These are phyloP conservation scores for Arabis hirsuta DNA, from an alignment of 345 rosid species.

Conservation along the genomic window DNA sequence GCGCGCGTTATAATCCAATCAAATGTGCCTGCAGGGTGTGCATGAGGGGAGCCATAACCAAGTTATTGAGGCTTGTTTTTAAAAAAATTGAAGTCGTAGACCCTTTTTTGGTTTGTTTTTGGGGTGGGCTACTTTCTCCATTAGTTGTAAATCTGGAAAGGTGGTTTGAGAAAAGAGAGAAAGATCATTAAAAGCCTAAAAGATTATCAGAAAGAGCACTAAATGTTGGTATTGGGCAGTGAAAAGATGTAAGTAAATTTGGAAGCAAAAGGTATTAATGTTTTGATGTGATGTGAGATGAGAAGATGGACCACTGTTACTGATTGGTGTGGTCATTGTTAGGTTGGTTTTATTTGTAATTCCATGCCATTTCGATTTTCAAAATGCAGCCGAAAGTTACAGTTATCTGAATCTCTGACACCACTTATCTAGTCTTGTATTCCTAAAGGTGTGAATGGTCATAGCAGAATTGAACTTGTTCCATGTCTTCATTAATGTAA, in stretches of 20 bases:
- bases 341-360: conserved; percentile 27
- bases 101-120: conserved; percentile 16
- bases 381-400: conserved; percentile 9
- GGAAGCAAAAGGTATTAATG: conserved; percentile 39
- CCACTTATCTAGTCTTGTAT: neutral
- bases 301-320: conserved; percentile 39
- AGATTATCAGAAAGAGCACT: conserved; percentile 29
- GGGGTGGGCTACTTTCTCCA: conserved; percentile 36
- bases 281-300: conserved; percentile 34
- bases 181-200: conserved; percentile 36
- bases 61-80: neutral
- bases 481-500: neutral
- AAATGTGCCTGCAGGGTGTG: conserved; percentile 53
- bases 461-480: neutral
- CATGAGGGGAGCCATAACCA: conserved; percentile 29
- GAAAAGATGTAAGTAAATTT: conserved; percentile 32
- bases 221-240: conserved; percentile 25
- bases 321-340: conserved; percentile 39
- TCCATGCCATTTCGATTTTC: conserved; percentile 30
- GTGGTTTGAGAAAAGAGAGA: conserved; percentile 13
- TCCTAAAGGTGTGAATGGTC: conserved; percentile 15
- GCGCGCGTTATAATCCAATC: conserved; percentile 95
- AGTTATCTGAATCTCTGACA: conserved; percentile 18
- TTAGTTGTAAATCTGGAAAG: conserved; percentile 39
- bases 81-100: neutral